Conservation (phyloP, 148 eudicot species). For the Mesembryanthemum crystallinum region DNA sequence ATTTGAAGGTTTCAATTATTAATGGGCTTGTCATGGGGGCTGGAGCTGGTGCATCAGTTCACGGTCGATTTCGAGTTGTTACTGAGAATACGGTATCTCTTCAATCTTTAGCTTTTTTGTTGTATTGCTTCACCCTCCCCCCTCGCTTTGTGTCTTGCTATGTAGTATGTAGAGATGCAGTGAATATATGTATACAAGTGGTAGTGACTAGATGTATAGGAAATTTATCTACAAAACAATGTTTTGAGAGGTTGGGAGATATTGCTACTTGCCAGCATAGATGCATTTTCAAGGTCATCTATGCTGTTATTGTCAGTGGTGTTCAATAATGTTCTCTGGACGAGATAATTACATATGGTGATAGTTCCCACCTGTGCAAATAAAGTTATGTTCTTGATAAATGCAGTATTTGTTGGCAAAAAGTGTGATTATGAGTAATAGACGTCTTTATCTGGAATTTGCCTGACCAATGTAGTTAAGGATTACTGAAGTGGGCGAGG, state of each 20-base stretch:
- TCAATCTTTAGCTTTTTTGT: neutral
- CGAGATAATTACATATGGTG: neutral
- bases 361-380: neutral
- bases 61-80: constrained; percentile 90
- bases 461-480: neutral
- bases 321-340: neutral
- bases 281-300: neutral
- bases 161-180: neutral
- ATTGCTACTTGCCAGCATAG: neutral
- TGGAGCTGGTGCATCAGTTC: constrained; percentile 86
- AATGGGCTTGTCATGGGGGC: constrained; percentile 97
- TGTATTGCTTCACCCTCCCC: neutral
- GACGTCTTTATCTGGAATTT: neutral
- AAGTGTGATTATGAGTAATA: neutral
- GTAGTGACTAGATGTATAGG: neutral
- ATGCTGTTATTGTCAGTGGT: neutral
- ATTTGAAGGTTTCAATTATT: constrained; percentile 79
- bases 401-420: neutral
- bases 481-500: neutral
- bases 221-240: neutral
- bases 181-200: neutral
- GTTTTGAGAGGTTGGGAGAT: neutral
- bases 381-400: neutral
- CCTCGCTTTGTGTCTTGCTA: neutral
- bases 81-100: constrained; percentile 82